Evolutionary conservation across 2,329 filamentous ascomycete genomes (phyloP), one percentile per base, ranked within the genome.

Genomic region (Thermothelomyces thermophilus): DNA sequence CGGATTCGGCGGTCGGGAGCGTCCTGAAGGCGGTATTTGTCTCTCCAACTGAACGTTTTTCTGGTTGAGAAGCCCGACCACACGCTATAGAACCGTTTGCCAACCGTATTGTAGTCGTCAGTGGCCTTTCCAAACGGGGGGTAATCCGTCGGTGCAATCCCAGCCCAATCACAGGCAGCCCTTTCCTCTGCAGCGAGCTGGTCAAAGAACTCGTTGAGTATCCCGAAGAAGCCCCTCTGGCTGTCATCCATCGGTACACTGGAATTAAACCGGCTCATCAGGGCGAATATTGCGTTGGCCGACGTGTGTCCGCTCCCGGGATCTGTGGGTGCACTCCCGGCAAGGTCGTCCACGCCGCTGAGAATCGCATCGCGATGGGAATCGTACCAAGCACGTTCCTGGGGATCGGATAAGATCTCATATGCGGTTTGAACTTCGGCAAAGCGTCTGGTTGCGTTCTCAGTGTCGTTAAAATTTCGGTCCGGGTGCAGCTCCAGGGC

Each of bases 361-460:
- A 97, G 71, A 54, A 97, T 94, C 44, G 86, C 83, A 59, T 90
- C 84, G 53, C 89, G 84, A 64, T 98, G 93, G 2, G 90, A 90
- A 69, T 98, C 91, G 70, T 98, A 98, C 93, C 93, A 98, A 28
- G 90, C 86, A 59, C 93, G 82, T 67, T 98, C 93, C 65, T 98
- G 91, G 10, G 90, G 83, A 66, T 98, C 93, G 1, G 90, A 95
- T 1, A 98, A 79, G n/a, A 98, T 82, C 66, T 97, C 89, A 66
- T 98, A 95, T 41, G 93, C 93, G 31, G 90, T 79, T 66, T 96
- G 91, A 24, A 97, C 77, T 64, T 96, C 90, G 43, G 93, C 90
- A 65, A 98, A 98, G 46, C 84, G 82, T 58, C 75, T 79, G 1
- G 93, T 98, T 2, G 91, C 84, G 56, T 82, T 79, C 62, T 94